phyloP scores from a whole-genome alignment of 768 basidiomycete genomes.

The Lentinula sp. region DNA sequence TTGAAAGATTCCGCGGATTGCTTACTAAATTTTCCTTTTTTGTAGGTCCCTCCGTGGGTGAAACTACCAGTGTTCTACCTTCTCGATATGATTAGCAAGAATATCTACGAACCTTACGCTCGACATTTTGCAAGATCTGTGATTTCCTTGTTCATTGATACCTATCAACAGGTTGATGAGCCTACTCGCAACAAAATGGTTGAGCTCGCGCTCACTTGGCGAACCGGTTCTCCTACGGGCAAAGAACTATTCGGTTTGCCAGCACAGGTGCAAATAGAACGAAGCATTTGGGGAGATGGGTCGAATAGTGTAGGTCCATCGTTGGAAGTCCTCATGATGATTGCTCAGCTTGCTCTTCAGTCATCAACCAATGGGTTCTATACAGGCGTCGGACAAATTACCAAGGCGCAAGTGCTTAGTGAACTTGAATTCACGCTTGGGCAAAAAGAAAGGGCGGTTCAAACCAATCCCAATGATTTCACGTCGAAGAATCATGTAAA shows the following conservation, averaged over 20 bases:
- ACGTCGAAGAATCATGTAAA: constrained; percentile 64
- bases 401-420: constrained; percentile 73
- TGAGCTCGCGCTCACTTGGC: constrained; percentile 96
- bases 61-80: constrained; percentile 94
- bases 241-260: constrained; percentile 81
- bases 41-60: constrained; percentile 81
- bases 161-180: constrained; percentile 83
- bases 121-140: constrained; percentile 79
- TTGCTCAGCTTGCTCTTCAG: constrained; percentile 6
- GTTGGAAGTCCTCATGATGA: background rate
- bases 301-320: constrained; percentile 34
- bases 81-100: constrained; percentile 95
- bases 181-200: constrained; percentile 91
- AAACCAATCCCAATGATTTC: constrained; percentile 68
- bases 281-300: constrained; percentile 70
- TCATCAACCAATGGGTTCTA: constrained; percentile 22
- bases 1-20: constrained; percentile 39
- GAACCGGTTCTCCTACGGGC: constrained; percentile 74
- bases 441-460: constrained; percentile 71
- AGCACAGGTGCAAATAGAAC: constrained; percentile 80
- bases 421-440: constrained; percentile 79
- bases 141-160: constrained; percentile 77
- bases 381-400: constrained; percentile 42
- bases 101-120: constrained; percentile 90
- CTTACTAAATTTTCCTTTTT: constrained; percentile 63